Base-by-base conservation (phyloP, 164 flowering plant genomes). In the Aristolochia californica region DNA sequence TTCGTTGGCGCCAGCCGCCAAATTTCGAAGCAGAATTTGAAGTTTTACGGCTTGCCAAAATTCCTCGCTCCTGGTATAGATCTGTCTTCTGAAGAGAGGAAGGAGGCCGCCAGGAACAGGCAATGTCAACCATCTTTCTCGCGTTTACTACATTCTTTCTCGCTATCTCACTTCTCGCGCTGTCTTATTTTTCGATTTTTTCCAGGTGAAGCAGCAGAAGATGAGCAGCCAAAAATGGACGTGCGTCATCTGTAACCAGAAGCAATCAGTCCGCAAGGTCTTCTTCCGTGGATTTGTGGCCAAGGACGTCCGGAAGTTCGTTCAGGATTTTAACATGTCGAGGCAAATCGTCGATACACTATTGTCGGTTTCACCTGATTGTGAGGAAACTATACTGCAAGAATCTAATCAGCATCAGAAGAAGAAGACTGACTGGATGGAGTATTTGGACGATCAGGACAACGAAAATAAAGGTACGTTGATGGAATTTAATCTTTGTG, bases 141-240 rank as follows among this genome's bases (percentile, higher is more conserved):
- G 95, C 95, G 25, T 52, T 69, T 45, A 59, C 70, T 40, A 53
- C 64, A 54, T 53, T 62, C 13, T 28, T 22, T 45, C 48, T 58
- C 58, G 52, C 58, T 48, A 44, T 54, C 70, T 63, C 26, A 43
- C 28, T 14, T 48, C 38, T 9, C 27, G n/a, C 48, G 16, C 15
- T 20, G n/a, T 14, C n/a, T n/a, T 40, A 5, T 16, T 21, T 7
- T 13, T 30, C 30, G 14, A 44, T 25, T 9, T 13, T 11, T 26
- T 20, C 16, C 77, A 90, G 96, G 97, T 88, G 82, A 85, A 88
- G 83, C 94, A 91, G 76, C 74, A 72, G 85, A 84, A 78, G 85
- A 85, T 83, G 77, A 83, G 91, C 78, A 76, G 82, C 72, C 83
- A 84, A 82, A 87, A 83, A 62, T 91, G 96, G 98, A 74, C 30